Evolutionary conservation across 176 grass and related monocot species (phyloP).

Genomic region (Luzula sylvatica): DNA sequence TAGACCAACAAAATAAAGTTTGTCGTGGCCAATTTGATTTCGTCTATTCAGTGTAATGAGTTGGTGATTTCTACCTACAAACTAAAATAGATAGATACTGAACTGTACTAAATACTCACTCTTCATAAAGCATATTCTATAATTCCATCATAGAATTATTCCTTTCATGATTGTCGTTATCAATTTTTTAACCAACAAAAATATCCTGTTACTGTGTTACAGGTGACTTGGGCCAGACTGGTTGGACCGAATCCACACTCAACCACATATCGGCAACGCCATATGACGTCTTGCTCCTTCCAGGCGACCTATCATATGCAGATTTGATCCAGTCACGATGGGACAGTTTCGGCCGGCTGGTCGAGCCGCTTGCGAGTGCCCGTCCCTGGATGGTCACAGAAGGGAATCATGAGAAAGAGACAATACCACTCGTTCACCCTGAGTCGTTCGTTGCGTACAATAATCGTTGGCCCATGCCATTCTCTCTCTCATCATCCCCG

Average conservation of each 20-base stretch:
- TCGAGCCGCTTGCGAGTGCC: constrained; percentile 65
- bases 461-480: constrained; percentile 58
- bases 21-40: too few relatives aligned
- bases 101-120: too few relatives aligned
- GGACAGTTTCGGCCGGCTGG: constrained; percentile 59
- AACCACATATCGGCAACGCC: constrained; percentile 31
- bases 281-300: constrained; percentile 54
- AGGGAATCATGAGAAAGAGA: constrained; percentile 72
- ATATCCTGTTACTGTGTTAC: too few relatives aligned
- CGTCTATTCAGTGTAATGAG: too few relatives aligned
- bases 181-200: too few relatives aligned
- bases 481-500: constrained; percentile 1
- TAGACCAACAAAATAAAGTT: too few relatives aligned
- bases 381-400: constrained; percentile 76
- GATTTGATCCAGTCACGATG: constrained; percentile 28
- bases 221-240: constrained; percentile 60
- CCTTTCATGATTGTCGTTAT: too few relatives aligned
- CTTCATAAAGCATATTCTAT: too few relatives aligned
- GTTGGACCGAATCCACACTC: constrained; percentile 49
- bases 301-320: constrained; percentile 67
- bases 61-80: too few relatives aligned
- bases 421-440: constrained; percentile 14
- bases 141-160: too few relatives aligned
- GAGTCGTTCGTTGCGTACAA: constrained; percentile 50
- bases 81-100: too few relatives aligned